Conservation (phyloP, 139 green algal genomes). For the Chlamydomonas sphaeroides region DNA sequence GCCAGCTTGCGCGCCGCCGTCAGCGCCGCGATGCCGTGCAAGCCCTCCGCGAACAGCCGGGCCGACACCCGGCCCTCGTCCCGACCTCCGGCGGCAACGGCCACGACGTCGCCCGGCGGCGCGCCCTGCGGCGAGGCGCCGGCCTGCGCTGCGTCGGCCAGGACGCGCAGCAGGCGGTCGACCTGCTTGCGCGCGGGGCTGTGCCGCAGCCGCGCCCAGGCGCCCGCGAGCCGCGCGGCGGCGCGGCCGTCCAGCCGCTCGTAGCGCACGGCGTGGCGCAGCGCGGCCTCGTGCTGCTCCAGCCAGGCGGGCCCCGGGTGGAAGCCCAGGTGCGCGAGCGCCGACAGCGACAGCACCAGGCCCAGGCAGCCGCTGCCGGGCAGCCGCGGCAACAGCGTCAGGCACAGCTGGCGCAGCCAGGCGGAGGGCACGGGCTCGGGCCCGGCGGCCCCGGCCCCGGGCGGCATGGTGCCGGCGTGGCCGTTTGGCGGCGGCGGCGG, state of each 20-base stretch:
- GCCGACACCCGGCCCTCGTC: background rate
- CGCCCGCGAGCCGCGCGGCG: constrained; percentile 13
- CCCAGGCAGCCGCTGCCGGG: background rate
- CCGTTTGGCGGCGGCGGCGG: background rate
- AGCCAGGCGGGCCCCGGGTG: constrained; percentile 1
- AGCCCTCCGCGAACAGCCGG: constrained; percentile 12
- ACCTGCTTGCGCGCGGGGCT: background rate
- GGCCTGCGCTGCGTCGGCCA: background rate
- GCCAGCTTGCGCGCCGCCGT: background rate
- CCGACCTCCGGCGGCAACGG: background rate
- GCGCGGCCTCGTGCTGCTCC: constrained; percentile 1
- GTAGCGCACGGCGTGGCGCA: background rate
- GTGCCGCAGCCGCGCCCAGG: constrained; percentile 27
- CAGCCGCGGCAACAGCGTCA: background rate
- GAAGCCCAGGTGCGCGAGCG: constrained; percentile 1
- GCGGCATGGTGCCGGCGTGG: too few relatives aligned
- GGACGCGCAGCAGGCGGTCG: background rate
- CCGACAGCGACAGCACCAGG: constrained; percentile 8
- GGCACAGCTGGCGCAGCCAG: constrained; percentile 16
- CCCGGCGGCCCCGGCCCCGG: background rate
- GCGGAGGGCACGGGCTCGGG: background rate
- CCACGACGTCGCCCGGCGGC: too few relatives aligned
- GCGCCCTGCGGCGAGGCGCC: too few relatives aligned
- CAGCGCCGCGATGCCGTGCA: constrained; percentile 18
- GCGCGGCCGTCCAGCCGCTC: background rate